Percentiles rank a stretch among this genome's conserved stretches.
Evolutionary conservation across 129 eudicot species (phyloP).

Genomic region (Lactuca sativa): DNA sequence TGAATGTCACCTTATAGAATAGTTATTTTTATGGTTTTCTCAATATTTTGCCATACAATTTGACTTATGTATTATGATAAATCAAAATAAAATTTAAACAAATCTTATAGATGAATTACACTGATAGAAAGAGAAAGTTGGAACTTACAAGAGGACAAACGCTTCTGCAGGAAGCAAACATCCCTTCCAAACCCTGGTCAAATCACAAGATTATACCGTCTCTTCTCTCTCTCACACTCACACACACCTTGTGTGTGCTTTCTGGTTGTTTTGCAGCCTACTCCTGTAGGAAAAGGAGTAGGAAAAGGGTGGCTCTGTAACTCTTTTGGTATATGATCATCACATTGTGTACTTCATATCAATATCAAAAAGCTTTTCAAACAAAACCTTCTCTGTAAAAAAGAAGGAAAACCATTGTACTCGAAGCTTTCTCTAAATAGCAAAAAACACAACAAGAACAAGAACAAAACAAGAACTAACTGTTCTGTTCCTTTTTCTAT

Average conservation of each 20-base stretch:
- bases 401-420: not conserved
- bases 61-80: not conserved
- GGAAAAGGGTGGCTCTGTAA: not conserved
- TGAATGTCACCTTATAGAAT: too few relatives aligned
- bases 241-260: slow-evolving; percentile 11
- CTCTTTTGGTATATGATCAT: not conserved
- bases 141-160: slow-evolving; percentile 1
- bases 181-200: slow-evolving; percentile 18
- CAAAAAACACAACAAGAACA: not conserved
- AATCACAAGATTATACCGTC: slow-evolving; percentile 28
- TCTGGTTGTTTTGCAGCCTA: slow-evolving; percentile 13
- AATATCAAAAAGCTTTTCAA: not conserved
- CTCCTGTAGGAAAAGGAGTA: not conserved
- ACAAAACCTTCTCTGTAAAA: not conserved
- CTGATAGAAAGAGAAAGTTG: not conserved
- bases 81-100: not conserved
- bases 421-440: slow-evolving; percentile 15
- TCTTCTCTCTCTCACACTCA: not conserved
- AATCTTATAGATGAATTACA: not conserved
- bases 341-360: not conserved
- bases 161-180: slow-evolving; percentile 16
- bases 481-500: not conserved
- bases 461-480: slow-evolving; percentile 7
- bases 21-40: too few relatives aligned
- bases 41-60: too few relatives aligned